phyloP scores from a whole-genome alignment of 2,329 filamentous ascomycete genomes.

The Hansfordia pulvinata region DNA sequence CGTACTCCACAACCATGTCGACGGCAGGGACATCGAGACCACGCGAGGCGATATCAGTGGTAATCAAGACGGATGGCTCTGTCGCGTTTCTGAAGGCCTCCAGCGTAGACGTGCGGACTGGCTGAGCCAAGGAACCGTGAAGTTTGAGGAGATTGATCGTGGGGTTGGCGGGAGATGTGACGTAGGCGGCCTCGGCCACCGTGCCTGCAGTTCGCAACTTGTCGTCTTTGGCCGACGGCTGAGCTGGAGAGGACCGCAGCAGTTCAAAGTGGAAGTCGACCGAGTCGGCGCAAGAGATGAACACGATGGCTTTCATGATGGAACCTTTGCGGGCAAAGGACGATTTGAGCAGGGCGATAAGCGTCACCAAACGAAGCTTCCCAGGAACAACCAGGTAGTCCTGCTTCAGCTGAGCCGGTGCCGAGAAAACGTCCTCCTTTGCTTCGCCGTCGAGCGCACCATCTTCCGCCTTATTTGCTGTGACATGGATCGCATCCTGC shows the following conservation, averaged over 20 bases:
- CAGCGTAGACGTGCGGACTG: conserved; percentile 76
- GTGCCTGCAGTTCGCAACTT: conserved; percentile 36
- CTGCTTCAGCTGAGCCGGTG: conserved; percentile 88
- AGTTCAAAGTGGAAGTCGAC: conserved; percentile 94
- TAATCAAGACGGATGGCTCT: conserved; percentile 71
- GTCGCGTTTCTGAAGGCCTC: conserved; percentile 62
- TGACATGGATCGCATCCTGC: conserved; percentile 81
- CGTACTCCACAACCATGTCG: conserved; percentile 90
- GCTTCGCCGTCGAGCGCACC: conserved; percentile 29
- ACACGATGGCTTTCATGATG: conserved; percentile 93
- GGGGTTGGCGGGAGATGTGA: conserved; percentile 64
- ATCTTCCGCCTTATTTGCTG: conserved; percentile 43
- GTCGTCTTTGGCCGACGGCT: conserved; percentile 11
- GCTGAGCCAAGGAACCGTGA: conserved; percentile 82
- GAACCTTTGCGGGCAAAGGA: conserved; percentile 80
- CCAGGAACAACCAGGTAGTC: conserved; percentile 77
- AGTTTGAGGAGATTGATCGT: conserved; percentile 69
- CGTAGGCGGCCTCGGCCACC: conserved; percentile 53
- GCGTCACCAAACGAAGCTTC: conserved; percentile 79
- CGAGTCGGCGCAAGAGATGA: conserved; percentile 92
- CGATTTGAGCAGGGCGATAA: conserved; percentile 72
- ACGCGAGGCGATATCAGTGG: conserved; percentile 89
- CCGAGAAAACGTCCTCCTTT: conserved; percentile 53
- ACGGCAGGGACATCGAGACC: conserved; percentile 92
- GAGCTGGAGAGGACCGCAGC: conserved; percentile 34